Conservation (phyloP, 495 filamentous ascomycete genomes). For the Neurospora discreta region DNA sequence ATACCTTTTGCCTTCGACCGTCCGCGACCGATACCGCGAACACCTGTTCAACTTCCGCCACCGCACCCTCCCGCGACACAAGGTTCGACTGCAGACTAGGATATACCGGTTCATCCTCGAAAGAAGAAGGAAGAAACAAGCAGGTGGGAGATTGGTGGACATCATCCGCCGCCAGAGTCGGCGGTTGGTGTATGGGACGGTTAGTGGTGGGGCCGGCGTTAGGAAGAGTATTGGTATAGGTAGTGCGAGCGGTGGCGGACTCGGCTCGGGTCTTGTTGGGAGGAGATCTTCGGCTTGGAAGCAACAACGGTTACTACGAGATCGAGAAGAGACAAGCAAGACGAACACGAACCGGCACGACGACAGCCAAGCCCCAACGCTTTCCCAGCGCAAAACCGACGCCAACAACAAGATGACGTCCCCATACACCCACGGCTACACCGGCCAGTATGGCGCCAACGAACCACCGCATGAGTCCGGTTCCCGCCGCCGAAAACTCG, state of each 20-base stretch:
- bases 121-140: slow-evolving; percentile 43
- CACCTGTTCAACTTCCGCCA: slow-evolving; percentile 56
- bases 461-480: slow-evolving; percentile 46
- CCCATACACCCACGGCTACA: slow-evolving; percentile 19
- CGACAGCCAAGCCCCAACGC: neutral
- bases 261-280: neutral
- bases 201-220: neutral
- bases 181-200: slow-evolving; percentile 24
- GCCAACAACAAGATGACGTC: slow-evolving; percentile 14
- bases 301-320: neutral
- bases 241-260: neutral
- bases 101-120: slow-evolving; percentile 63
- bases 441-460: slow-evolving; percentile 11
- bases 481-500: slow-evolving; percentile 64
- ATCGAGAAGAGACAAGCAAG: neutral
- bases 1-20: slow-evolving; percentile 40
- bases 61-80: slow-evolving; percentile 61
- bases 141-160: slow-evolving; percentile 40
- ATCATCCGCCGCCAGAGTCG: slow-evolving; percentile 37
- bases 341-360: neutral
- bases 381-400: neutral
- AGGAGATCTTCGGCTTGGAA: neutral
- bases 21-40: slow-evolving; percentile 39
- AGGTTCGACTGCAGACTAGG: slow-evolving; percentile 56
- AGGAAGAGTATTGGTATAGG: neutral